A percentile compares a stretch with the other conserved stretches of the same genome.
Conservation (phyloP, 2,329 filamentous ascomycete genomes). For the Fusarium temperatum region DNA sequence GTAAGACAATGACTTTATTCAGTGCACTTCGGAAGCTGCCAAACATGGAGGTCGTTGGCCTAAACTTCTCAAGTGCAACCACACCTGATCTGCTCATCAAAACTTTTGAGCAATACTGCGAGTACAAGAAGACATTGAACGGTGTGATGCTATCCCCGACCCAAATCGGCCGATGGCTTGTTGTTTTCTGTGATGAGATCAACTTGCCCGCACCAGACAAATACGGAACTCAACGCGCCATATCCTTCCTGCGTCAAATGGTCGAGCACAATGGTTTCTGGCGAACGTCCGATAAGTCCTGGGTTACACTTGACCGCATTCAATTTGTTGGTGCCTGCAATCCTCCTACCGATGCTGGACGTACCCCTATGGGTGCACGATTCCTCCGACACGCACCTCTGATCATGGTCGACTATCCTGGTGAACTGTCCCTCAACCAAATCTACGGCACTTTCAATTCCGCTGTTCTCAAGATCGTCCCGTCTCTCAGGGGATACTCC, state of each 20-base stretch:
- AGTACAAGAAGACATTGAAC: constrained; percentile 98
- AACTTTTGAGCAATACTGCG: constrained; percentile 99
- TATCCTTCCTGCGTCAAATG: constrained; percentile 95
- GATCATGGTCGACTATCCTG: constrained; percentile 99
- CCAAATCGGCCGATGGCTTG: constrained; percentile 96
- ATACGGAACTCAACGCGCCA: constrained; percentile 96
- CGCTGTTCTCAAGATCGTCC: constrained; percentile 95
- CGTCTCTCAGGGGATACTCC: constrained; percentile 91
- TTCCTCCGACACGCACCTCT: constrained; percentile 98
- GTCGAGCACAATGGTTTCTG: constrained; percentile 99
- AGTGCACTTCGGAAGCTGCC: constrained; percentile 95
- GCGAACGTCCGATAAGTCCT: constrained; percentile 95
- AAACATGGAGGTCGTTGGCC: constrained; percentile 98
- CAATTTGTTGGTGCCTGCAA: constrained; percentile 99
- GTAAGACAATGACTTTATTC: constrained; percentile 99
- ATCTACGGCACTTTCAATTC: constrained; percentile 99
- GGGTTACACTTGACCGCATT: constrained; percentile 97
- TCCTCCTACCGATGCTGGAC: constrained; percentile 94
- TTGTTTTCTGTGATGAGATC: constrained; percentile 99
- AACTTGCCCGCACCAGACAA: constrained; percentile 97
- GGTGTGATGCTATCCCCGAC: constrained; percentile 95
- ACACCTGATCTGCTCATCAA: constrained; percentile 98
- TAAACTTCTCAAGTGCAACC: constrained; percentile 99
- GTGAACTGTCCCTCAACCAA: constrained; percentile 91
- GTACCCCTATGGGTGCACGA: constrained; percentile 90